Evolutionary conservation across 2,329 filamentous ascomycete species (phyloP), one percentile per base, ranked within the genome.

Genomic region (Alternaria longipes): DNA sequence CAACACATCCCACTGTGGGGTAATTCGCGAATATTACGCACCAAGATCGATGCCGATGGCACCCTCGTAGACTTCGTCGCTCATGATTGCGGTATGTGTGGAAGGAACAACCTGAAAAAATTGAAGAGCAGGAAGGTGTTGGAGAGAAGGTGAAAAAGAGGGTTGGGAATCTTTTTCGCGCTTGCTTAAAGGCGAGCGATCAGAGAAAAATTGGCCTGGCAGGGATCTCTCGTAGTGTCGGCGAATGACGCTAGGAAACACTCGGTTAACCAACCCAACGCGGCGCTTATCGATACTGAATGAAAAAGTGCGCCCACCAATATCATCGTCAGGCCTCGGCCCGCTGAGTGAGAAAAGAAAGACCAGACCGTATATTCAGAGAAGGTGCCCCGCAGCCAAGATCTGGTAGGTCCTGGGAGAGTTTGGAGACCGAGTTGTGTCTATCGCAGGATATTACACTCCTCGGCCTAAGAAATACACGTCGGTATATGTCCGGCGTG

Each of bases 41-140:
- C 94, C 95, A 86, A 99, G 89, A 90, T 99, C 95, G 87, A 99
- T 99, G 90, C 95, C 95, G 86, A 98, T 93, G 89, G 95, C 95
- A 91, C 95, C 95, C 83, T 99, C 95, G 84, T 98, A 99, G 79
- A 96, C 90, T 90, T 97, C 94, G 84, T 97, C 93, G 83, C 92
- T 90, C 94, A 97, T 97, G 81, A 85, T 92, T 80, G 65, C 60
- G 72, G 78, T 74, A 18, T 53, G 46, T 72, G 64, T 74, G 66
- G 58, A 71, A 70, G 63, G 66, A 67, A 68, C 69, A 65, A 71
- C 69, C 69, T 68, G 67, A 65, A 69, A 68, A 68, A 64, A 67
- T 63, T 74, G 65, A 65, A 67, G 59, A 56, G 67, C 60, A 70
- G 66, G 68, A 67, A 70, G 72, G 71, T 70, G 62, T 69, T 74